Conservation (phyloP, 2,329 filamentous ascomycete species). For the Amauroascus verrucosus region DNA sequence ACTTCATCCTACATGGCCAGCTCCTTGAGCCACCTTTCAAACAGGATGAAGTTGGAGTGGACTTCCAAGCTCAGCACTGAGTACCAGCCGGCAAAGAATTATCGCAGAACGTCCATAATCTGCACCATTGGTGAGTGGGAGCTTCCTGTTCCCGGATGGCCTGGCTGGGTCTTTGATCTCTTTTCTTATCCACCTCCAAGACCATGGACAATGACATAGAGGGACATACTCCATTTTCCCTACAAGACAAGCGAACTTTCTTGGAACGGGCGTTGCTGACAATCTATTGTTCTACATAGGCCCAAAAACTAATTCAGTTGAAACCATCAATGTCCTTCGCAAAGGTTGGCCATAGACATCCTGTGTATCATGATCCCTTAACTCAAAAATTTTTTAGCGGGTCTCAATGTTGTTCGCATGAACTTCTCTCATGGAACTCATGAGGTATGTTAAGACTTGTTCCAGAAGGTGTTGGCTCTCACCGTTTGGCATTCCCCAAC, state of each 20-base stretch:
- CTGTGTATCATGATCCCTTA: not conserved
- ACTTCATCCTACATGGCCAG: conserved; percentile 45
- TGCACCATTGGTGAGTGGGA: conserved; percentile 72
- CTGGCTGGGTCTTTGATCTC: not conserved
- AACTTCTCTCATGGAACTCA: conserved; percentile 96
- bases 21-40: conserved; percentile 76
- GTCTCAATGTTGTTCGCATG: conserved; percentile 98
- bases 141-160: not conserved
- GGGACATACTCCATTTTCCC: too few species aligned
- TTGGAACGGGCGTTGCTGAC: not conserved
- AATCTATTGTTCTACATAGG: conserved; percentile 35
- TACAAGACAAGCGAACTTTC: too few species aligned
- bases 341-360: conserved; percentile 37
- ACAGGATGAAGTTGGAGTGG: conserved; percentile 63
- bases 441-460: conserved; percentile 41
- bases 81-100: conserved; percentile 75
- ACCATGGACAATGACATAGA: not conserved
- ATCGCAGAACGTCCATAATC: conserved; percentile 95
- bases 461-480: not conserved
- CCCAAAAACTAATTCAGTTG: conserved; percentile 95
- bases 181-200: not conserved
- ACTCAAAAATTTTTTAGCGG: conserved; percentile 43
- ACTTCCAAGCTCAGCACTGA: conserved; percentile 76
- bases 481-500: not conserved
- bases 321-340: conserved; percentile 93